Conservation (phyloP, 2,329 filamentous ascomycete species). For the Hymenoscyphus linearis region DNA sequence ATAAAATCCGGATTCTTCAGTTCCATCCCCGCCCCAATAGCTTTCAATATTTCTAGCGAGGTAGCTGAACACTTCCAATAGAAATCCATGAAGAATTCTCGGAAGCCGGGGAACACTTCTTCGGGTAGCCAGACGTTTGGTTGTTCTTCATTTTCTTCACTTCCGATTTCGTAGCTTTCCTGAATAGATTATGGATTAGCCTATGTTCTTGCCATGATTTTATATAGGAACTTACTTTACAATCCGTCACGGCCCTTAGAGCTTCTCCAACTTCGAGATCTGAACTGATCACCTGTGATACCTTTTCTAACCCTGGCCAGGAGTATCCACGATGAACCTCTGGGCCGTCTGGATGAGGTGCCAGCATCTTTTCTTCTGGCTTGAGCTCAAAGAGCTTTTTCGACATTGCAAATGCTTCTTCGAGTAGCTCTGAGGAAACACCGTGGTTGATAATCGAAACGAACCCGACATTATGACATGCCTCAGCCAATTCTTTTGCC, state of each 20-base stretch:
- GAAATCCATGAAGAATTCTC: conserved; percentile 42
- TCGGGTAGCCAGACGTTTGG: conserved; percentile 47
- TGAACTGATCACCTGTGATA: conserved; percentile 40
- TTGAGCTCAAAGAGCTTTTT: conserved; percentile 41
- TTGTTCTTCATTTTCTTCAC: conserved; percentile 38
- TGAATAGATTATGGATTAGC: conserved; percentile 22
- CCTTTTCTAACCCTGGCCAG: conserved; percentile 49
- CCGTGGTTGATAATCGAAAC: conserved; percentile 45
- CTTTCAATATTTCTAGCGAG: conserved; percentile 39
- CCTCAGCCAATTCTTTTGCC: conserved; percentile 37
- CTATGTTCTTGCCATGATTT: not conserved
- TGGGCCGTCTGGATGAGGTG: conserved; percentile 44
- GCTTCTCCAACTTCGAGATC: conserved; percentile 38
- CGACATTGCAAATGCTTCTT: conserved; percentile 40
- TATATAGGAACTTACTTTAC: conserved; percentile 38
- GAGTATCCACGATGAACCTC: conserved; percentile 50
- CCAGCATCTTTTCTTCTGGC: conserved; percentile 41
- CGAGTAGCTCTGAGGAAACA: conserved; percentile 35
- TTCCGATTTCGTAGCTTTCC: conserved; percentile 50
- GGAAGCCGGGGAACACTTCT: conserved; percentile 41
- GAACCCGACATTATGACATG: conserved; percentile 42
- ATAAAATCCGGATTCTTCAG: conserved; percentile 42
- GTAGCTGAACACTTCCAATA: conserved; percentile 43
- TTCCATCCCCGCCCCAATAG: conserved; percentile 43
- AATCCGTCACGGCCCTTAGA: conserved; percentile 43